Percentiles rank a stretch among this genome's conserved stretches.
Conservation (phyloP, 495 filamentous ascomycete species). For the Penicillium turbatum region DNA sequence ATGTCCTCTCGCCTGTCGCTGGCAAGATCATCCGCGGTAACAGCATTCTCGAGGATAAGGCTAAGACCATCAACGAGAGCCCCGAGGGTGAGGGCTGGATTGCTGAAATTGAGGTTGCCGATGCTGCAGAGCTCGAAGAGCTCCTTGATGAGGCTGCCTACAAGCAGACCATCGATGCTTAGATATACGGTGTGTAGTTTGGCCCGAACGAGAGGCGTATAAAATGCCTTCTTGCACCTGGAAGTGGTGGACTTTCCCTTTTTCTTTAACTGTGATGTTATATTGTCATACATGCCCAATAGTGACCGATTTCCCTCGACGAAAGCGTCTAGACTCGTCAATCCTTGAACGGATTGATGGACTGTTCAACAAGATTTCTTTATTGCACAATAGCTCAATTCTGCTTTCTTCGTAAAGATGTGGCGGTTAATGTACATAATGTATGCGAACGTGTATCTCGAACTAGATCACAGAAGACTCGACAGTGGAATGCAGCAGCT, state of each 20-base stretch:
- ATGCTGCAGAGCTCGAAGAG: constrained; percentile 63
- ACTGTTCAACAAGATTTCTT: constrained; percentile 19
- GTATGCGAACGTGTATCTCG: neutral
- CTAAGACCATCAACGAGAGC: constrained; percentile 77
- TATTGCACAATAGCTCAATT: neutral
- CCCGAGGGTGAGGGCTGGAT: constrained; percentile 90
- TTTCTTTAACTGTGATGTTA: constrained; percentile 19
- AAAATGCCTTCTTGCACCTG: neutral
- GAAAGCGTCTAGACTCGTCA: constrained; percentile 17
- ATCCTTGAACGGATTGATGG: constrained; percentile 17
- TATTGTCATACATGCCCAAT: constrained; percentile 14
- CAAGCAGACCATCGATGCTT: constrained; percentile 60
- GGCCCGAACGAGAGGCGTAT: constrained; percentile 6
- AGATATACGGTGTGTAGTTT: constrained; percentile 16
- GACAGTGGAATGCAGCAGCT: neutral
- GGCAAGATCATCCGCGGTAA: constrained; percentile 74
- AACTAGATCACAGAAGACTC: neutral
- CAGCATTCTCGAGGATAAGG: constrained; percentile 70
- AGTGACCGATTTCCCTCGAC: constrained; percentile 25
- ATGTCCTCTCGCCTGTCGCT: constrained; percentile 83
- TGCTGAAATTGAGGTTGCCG: constrained; percentile 72
- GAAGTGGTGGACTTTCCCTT: constrained; percentile 9
- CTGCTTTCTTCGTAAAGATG: neutral
- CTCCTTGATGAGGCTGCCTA: constrained; percentile 75
- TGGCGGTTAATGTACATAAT: neutral